phyloP scores from a whole-genome alignment of 768 basidiomycete species.

The Tylopilus cervinicoccineus region DNA sequence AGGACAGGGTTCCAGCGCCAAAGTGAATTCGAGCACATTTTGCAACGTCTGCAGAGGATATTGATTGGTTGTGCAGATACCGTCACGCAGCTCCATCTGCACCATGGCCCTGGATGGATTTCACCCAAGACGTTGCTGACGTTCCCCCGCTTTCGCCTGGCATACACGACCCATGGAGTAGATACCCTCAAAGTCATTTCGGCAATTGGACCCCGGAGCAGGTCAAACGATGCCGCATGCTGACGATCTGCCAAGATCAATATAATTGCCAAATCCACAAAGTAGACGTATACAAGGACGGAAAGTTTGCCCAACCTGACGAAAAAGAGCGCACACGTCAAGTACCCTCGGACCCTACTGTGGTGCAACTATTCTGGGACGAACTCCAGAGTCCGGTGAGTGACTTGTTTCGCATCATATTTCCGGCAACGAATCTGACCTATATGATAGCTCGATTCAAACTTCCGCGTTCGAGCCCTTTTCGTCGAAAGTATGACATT shows the following conservation, averaged over 20 bases:
- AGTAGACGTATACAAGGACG: conserved; percentile 18
- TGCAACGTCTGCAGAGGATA: too few species aligned
- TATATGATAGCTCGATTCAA: conserved; percentile 15
- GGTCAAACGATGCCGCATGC: conserved; percentile 28
- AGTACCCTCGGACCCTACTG: conserved; percentile 14
- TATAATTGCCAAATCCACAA: conserved; percentile 18
- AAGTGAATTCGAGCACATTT: conserved; percentile 12
- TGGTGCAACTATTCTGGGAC: conserved; percentile 24
- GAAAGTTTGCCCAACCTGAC: conserved; percentile 13
- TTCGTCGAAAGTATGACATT: conserved; percentile 36
- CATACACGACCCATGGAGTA: conserved; percentile 11
- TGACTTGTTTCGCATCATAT: not conserved
- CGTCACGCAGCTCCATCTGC: conserved; percentile 38
- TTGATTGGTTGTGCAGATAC: conserved; percentile 27
- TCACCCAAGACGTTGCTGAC: conserved; percentile 21
- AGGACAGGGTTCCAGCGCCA: conserved; percentile 21
- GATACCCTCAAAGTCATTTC: conserved; percentile 31
- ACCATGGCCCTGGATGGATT: conserved; percentile 43
- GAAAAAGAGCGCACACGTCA: conserved; percentile 1
- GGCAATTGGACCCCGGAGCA: conserved; percentile 34
- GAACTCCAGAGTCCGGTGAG: conserved; percentile 27
- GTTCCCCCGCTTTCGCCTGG: conserved; percentile 7
- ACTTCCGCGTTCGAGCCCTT: conserved; percentile 30
- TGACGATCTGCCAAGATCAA: conserved; percentile 15
- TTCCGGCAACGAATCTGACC: not conserved